Evolutionary conservation across 2,329 filamentous ascomycete species (phyloP).

Genomic region (Fusarium piperis): DNA sequence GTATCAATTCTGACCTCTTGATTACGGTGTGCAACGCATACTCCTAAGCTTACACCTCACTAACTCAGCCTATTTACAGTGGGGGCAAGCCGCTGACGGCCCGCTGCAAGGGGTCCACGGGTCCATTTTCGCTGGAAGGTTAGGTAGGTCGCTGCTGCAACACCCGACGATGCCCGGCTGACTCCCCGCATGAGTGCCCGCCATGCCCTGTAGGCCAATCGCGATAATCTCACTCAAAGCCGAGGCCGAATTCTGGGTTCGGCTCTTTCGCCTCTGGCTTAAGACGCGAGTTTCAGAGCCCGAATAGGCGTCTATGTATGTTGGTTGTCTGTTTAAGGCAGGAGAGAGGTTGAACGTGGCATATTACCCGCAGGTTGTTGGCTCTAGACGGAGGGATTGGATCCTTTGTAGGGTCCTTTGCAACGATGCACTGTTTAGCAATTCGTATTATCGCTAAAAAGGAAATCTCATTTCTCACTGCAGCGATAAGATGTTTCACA

Average conservation of each 20-base stretch:
- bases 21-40: not conserved
- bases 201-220: not conserved
- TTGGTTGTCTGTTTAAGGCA: not conserved
- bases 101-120: not conserved
- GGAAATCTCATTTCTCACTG: not conserved
- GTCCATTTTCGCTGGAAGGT: not conserved
- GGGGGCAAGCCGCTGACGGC: not conserved
- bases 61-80: not conserved
- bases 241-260: constrained; percentile 17
- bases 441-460: not conserved
- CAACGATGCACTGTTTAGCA: too few relatives aligned
- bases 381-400: not conserved
- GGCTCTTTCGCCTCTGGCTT: not conserved
- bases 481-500: not conserved
- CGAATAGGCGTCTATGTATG: not conserved
- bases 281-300: not conserved
- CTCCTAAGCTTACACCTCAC: not conserved
- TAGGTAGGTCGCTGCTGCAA: not conserved
- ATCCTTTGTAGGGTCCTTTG: not conserved
- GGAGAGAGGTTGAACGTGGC: not conserved
- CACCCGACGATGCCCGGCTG: not conserved
- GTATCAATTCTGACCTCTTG: not conserved
- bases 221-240: constrained; percentile 10
- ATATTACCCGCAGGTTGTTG: not conserved
- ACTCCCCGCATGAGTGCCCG: not conserved